Evolutionary conservation across 495 filamentous ascomycete species (phyloP), one percentile per base, ranked within the genome.

Genomic region (Aspergillus nanangensis): DNA sequence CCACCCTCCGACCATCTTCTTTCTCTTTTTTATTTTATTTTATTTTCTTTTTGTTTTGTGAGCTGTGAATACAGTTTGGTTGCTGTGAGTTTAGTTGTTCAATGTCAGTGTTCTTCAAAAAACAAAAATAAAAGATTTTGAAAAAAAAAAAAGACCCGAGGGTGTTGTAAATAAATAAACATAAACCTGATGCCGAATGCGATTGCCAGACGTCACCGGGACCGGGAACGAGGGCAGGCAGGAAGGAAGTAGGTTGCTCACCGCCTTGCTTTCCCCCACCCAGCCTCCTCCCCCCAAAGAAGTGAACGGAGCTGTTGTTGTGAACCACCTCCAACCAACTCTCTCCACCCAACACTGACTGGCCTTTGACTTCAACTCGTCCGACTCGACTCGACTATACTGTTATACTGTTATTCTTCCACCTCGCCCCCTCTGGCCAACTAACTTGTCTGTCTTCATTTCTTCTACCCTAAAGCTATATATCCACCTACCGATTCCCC

Each of bases 1-100:
- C 53, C 44, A 54, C 51, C 56, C 56, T 35, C 40, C 48, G 53
- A 60, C 57, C 46, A 56, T 60, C 53, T 29, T 60, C 56, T 60
- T 50, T 38, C 49, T 48, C 18, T 50, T 27, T 36, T 18, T 38
- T 42, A 48, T 37, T 46, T 34, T 35, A 22, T 32, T 44, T 47
- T n/a, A 31, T 47, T 41, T 46, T 20, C 42, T 42, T 23, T 36
- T 24, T 44, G 42, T 43, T 5, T 29, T 7, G 25, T 29, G 5
- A 7, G 25, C 11, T 29, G 25, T 11, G 11, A 29, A 7, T 29
- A 29, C 5, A 29, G 25, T 7, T 29, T 5, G 25, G 25, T 29
- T 29, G 41, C 45, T 51, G 51, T 58, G 45, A 51, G 9, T 48
- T 52, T 55, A 58, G 49, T 55, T 54, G 45, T 41, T n/a, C 51